These are phyloP conservation scores for Lachancea lanzarotensis DNA, from an alignment of 805 yeast species.

Conservation along the genomic window DNA sequence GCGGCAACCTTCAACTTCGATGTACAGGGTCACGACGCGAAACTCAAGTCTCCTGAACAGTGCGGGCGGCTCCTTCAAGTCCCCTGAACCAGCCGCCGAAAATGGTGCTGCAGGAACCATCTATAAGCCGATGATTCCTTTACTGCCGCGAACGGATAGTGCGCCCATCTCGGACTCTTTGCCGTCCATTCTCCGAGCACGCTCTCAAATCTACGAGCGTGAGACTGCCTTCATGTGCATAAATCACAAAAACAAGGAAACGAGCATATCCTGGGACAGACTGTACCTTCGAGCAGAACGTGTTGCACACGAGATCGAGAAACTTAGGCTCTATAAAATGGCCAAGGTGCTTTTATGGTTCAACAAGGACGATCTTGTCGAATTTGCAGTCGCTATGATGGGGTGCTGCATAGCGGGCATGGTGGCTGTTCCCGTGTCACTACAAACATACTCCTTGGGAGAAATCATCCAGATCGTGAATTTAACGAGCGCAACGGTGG, in stretches of 20 bases:
- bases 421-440: conserved; percentile 88
- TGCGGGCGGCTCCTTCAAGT: background rate
- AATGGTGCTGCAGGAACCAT: background rate
- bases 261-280: conserved; percentile 83
- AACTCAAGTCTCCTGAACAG: conserved; percentile 23
- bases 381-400: conserved; percentile 76
- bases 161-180: conserved; percentile 51
- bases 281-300: conserved; percentile 76
- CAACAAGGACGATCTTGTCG: conserved; percentile 76
- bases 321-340: conserved; percentile 64
- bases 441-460: conserved; percentile 51
- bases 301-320: conserved; percentile 50
- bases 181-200: conserved; percentile 62
- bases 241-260: conserved; percentile 78
- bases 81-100: conserved; percentile 2
- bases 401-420: conserved; percentile 93
- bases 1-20: conserved; percentile 10
- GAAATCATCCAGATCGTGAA: conserved; percentile 70
- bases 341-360: conserved; percentile 82
- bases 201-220: conserved; percentile 59
- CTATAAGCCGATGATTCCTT: conserved; percentile 31
- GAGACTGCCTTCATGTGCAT: conserved; percentile 68
- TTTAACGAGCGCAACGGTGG: conserved; percentile 67
- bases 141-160: conserved; percentile 37
- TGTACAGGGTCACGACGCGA: conserved; percentile 28